Base-by-base conservation (phyloP, 1,139 yeast species). In the Diutina pseudorugosa region DNA sequence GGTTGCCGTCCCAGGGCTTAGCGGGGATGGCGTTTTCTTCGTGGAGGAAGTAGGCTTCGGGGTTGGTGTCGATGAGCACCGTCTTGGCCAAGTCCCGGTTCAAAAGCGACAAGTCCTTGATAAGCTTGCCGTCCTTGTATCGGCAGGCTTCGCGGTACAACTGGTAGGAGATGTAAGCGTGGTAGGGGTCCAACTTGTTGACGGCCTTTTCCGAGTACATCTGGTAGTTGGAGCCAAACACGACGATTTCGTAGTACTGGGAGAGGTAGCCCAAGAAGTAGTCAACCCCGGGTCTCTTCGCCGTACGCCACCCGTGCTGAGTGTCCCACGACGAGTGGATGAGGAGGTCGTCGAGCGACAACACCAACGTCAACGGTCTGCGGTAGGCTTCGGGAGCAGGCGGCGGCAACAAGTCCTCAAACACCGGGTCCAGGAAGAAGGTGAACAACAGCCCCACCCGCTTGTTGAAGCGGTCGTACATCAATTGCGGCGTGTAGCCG, bases 251-350 rank as follows among this genome's bases (percentile, higher is more conserved):
- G 69, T 93, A 93, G 72, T 90, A 91, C 69, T 89, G 96, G 6
- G 96, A 87, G 62, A 93, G 76, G 70, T 93, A 93, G 41, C 95
- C 96, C 66, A 93, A 74, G 72, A 93, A 93, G 75, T 94, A 94
- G 70, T 94, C 98, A 57, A 89, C 82, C 55, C 98, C 99, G 47
- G 98, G 98, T 73, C 99, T 87, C 76, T 94, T 94, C 48, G 96
- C 98, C 20, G 98, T 93, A 72, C 95, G 83, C 99, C 99, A 93
- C 53, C 98, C 98, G 65, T 83, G 78, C 67, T 88, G 82, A 59
- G 90, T 82, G 55, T 87, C 81, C 98, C 98, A 93, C 56, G 85
- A 88, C 50, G 95, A 84, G 68, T 93, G 96, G 56, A 91, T 81
- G 65, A 93, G 77, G 57, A 93, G 74, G 64, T 93, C 98, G 60